Percentiles rank a stretch among this genome's conserved stretches.
Evolutionary conservation across 2,329 filamentous ascomycete genomes (phyloP).

Genomic region (Alternaria triticimaculans): DNA sequence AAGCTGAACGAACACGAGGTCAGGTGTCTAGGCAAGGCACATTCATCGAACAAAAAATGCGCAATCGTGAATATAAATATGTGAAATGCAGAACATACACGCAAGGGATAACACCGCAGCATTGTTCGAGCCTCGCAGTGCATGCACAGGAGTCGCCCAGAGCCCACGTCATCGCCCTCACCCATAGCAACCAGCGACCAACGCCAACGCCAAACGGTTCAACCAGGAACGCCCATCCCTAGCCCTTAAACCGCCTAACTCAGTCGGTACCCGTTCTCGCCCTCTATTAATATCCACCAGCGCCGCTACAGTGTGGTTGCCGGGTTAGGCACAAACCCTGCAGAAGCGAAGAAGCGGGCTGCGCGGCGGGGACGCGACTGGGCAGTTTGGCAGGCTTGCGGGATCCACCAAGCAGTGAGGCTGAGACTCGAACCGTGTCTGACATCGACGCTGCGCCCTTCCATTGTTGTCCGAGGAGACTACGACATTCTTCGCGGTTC

Average conservation of each 20-base stretch:
- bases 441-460: neutral
- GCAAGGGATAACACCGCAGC: neutral
- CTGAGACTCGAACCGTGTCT: slow-evolving; percentile 19
- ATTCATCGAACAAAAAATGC: neutral
- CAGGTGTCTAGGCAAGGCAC: neutral
- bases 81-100: neutral
- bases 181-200: neutral
- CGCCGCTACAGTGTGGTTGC: slow-evolving; percentile 9
- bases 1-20: slow-evolving; percentile 3
- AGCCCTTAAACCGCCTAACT: neutral
- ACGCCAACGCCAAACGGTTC: neutral
- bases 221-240: neutral
- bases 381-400: slow-evolving; percentile 1
- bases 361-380: slow-evolving; percentile 15
- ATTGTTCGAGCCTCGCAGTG: neutral
- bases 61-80: neutral
- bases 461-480: neutral
- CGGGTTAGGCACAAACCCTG: slow-evolving; percentile 12
- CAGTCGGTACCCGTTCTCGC: neutral
- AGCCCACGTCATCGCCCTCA: neutral
- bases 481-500: neutral
- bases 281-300: slow-evolving; percentile 11
- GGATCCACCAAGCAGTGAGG: slow-evolving; percentile 19
- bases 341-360: slow-evolving; percentile 4
- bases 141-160: neutral